Evolutionary conservation across 352 stramenopile species (phyloP).

Genomic region (Pythium monospermum): DNA sequence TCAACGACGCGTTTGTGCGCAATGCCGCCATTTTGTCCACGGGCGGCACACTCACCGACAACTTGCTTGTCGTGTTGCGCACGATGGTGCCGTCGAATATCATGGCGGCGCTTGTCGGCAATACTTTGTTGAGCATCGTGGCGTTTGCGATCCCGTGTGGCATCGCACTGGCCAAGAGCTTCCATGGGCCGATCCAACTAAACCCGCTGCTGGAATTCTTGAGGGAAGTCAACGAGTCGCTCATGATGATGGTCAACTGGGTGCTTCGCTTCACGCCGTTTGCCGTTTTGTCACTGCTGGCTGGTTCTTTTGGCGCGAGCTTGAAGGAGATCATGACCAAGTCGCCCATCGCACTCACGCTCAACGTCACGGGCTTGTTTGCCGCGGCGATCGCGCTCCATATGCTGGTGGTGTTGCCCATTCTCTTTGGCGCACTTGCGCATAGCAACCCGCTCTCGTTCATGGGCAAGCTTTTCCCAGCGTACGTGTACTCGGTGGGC

Average conservation of each 20-base stretch:
- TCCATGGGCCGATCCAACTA: conserved; percentile 60
- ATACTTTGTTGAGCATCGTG: conserved; percentile 61
- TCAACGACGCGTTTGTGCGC: conserved; percentile 47
- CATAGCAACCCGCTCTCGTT: conserved; percentile 64
- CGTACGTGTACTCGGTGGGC: conserved; percentile 68
- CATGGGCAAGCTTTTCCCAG: conserved; percentile 63
- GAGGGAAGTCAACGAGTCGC: conserved; percentile 69
- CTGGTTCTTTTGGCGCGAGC: conserved; percentile 46
- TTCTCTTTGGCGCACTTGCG: conserved; percentile 54
- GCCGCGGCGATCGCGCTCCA: conserved; percentile 44
- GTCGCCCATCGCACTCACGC: conserved; percentile 36
- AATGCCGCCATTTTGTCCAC: conserved; percentile 38
- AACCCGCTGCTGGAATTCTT: conserved; percentile 80
- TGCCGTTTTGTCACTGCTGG: conserved; percentile 65
- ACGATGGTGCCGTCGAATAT: conserved; percentile 71
- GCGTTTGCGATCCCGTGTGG: conserved; percentile 65
- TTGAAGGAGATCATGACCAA: conserved; percentile 35
- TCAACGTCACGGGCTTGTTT: conserved; percentile 44
- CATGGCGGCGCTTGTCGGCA: conserved; percentile 61
- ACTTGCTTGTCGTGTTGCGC: conserved; percentile 54
- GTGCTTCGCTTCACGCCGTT: conserved; percentile 70
- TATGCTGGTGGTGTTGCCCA: conserved; percentile 55
- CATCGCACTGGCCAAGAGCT: conserved; percentile 58
- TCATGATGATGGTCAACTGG: conserved; percentile 71
- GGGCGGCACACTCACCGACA: conserved; percentile 46